A percentile compares a stretch with the other conserved stretches of the same genome.
Evolutionary conservation across 768 basidiomycete species (phyloP).

Genomic region (Boletales sp.): DNA sequence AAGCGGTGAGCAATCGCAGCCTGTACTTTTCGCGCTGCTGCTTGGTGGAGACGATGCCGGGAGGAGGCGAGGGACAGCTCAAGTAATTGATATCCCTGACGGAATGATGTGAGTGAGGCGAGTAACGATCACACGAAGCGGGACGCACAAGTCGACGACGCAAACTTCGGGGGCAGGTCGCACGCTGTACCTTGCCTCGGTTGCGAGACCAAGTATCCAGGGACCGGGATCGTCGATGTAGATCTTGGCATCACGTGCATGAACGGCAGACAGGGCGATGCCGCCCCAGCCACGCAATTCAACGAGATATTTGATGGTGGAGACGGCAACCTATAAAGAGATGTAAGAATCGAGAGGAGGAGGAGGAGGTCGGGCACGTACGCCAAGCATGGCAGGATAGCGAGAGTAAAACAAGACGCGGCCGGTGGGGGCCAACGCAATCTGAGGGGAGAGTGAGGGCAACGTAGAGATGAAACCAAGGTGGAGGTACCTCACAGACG

Average conservation of each 20-base stretch:
- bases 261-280: conserved; percentile 76
- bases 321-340: conserved; percentile 70
- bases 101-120: conserved; percentile 1
- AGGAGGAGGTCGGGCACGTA: conserved; percentile 27
- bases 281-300: conserved; percentile 94
- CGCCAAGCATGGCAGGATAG: conserved; percentile 89
- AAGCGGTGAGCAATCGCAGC: conserved; percentile 68
- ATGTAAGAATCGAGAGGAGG: background rate
- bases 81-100: conserved; percentile 76
- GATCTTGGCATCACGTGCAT: conserved; percentile 87
- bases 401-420: conserved; percentile 84
- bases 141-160: conserved; percentile 76
- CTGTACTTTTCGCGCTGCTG: conserved; percentile 80
- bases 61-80: conserved; percentile 79
- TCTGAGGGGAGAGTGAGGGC: conserved; percentile 36
- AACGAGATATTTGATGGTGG: conserved; percentile 85
- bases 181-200: conserved; percentile 78
- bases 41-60: conserved; percentile 69
- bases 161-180: conserved; percentile 78
- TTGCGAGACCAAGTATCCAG: conserved; percentile 90
- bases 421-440: conserved; percentile 84
- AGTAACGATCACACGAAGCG: background rate
- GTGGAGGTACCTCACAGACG: conserved; percentile 70
- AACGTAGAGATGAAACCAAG: background rate
- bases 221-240: conserved; percentile 96